These are phyloP conservation scores for Coleophoma eucalyptorum DNA, from an alignment of 2,329 filamentous ascomycete genomes.

Conservation along the genomic window DNA sequence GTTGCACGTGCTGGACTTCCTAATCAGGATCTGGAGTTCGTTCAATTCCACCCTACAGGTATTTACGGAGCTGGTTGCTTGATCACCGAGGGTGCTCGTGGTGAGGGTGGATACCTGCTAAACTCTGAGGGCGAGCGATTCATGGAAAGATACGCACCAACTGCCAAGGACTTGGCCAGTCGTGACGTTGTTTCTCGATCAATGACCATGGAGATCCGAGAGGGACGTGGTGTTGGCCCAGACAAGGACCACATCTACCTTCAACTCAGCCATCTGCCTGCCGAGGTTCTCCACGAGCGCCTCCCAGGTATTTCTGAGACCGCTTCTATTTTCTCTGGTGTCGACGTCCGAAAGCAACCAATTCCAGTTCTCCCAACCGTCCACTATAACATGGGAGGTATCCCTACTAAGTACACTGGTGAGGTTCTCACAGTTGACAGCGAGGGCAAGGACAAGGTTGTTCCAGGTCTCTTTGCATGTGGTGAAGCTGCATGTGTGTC, in stretches of 20 bases:
- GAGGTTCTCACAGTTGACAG: slow-evolving; percentile 90
- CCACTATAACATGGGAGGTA: slow-evolving; percentile 99
- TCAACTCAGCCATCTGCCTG: slow-evolving; percentile 90
- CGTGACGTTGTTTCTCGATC: slow-evolving; percentile 96
- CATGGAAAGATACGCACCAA: slow-evolving; percentile 98
- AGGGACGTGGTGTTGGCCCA: slow-evolving; percentile 92
- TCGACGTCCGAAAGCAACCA: slow-evolving; percentile 95
- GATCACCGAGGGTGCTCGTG: slow-evolving; percentile 96
- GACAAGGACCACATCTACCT: slow-evolving; percentile 99
- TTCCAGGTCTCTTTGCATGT: slow-evolving; percentile 92
- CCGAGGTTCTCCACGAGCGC: slow-evolving; percentile 91
- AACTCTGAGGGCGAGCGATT: slow-evolving; percentile 98
- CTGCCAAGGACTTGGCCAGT: slow-evolving; percentile 94
- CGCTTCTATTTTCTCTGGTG: slow-evolving; percentile 92
- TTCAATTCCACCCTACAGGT: slow-evolving; percentile 98
- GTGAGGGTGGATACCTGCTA: slow-evolving; percentile 95
- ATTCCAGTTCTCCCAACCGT: slow-evolving; percentile 96
- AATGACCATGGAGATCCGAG: slow-evolving; percentile 98
- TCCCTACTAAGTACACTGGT: slow-evolving; percentile 94
- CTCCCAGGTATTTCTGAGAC: slow-evolving; percentile 98
- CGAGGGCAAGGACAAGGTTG: slow-evolving; percentile 84
- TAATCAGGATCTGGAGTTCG: slow-evolving; percentile 99
- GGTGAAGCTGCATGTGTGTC: slow-evolving; percentile 97
- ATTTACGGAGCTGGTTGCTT: slow-evolving; percentile 98
- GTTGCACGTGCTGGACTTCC: slow-evolving; percentile 95